phyloP scores from a whole-genome alignment of 2,329 filamentous ascomycete genomes.

The Colletotrichum abscissum region DNA sequence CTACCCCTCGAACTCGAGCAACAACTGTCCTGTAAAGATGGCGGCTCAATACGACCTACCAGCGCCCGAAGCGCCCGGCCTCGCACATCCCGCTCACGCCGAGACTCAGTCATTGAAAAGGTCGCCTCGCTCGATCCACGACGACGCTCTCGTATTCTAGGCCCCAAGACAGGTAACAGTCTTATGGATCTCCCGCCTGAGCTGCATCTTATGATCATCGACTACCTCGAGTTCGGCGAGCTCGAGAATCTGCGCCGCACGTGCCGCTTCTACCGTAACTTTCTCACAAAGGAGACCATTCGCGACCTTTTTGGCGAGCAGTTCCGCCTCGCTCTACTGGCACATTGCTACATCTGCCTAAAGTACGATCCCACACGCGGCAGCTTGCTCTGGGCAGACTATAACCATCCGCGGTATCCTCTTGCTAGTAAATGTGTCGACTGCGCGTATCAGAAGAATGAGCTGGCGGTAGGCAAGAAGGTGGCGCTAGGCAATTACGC shows the following conservation, averaged over 20 bases:
- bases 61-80: conserved; percentile 21
- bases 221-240: conserved; percentile 54
- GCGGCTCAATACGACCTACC: conserved; percentile 20
- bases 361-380: conserved; percentile 44
- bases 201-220: conserved; percentile 54
- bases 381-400: conserved; percentile 46
- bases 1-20: conserved; percentile 28
- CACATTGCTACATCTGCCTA: conserved; percentile 55
- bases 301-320: conserved; percentile 49
- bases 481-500: conserved; percentile 49
- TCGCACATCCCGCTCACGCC: conserved; percentile 32
- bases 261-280: conserved; percentile 48
- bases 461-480: conserved; percentile 50
- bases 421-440: conserved; percentile 53
- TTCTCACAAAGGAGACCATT: conserved; percentile 49
- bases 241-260: conserved; percentile 55
- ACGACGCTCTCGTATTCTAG: conserved; percentile 22
- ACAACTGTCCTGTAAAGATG: conserved; percentile 21
- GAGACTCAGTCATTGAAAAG: conserved; percentile 35
- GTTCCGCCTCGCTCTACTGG: conserved; percentile 45
- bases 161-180: conserved; percentile 26
- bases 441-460: conserved; percentile 49
- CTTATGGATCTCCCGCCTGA: conserved; percentile 54
- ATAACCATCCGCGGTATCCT: conserved; percentile 46
- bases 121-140: conserved; percentile 33